These are phyloP conservation scores for Parathielavia appendiculata DNA, from an alignment of 495 filamentous ascomycete species.

Conservation along the genomic window DNA sequence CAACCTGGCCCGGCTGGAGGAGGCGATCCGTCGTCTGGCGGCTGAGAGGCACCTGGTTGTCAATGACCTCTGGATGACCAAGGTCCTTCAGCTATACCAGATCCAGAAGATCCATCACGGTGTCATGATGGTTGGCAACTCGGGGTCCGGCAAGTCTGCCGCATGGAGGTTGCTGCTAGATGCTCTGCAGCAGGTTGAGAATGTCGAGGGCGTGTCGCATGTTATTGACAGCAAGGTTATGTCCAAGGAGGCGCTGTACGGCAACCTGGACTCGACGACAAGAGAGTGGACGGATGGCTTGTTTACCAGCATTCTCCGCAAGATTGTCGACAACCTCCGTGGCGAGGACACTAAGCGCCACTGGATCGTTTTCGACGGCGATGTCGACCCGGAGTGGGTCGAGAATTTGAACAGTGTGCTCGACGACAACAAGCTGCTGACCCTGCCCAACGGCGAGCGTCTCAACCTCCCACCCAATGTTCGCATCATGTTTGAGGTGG, in stretches of 20 bases:
- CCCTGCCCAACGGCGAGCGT: conserved; percentile 94
- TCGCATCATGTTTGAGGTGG: conserved; percentile 98
- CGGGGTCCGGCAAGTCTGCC: conserved; percentile 89
- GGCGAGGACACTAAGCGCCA: conserved; percentile 94
- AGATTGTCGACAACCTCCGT: conserved; percentile 97
- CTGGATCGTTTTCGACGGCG: conserved; percentile 99
- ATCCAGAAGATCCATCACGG: conserved; percentile 97
- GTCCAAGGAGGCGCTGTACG: conserved; percentile 96
- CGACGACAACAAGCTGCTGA: conserved; percentile 97
- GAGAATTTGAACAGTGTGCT: conserved; percentile 99
- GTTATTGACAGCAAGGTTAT: conserved; percentile 99
- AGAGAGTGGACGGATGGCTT: conserved; percentile 98
- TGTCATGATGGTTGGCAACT: conserved; percentile 99
- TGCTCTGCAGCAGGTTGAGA: conserved; percentile 84
- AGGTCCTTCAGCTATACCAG: conserved; percentile 92
- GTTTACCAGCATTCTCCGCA: conserved; percentile 95
- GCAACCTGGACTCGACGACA: conserved; percentile 91
- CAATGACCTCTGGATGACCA: conserved; percentile 93
- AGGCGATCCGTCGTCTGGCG: conserved; percentile 77
- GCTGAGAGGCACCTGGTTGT: conserved; percentile 76
- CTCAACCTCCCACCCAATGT: conserved; percentile 90
- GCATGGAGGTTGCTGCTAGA: conserved; percentile 94
- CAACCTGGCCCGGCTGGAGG: conserved; percentile 68
- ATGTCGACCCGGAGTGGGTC: conserved; percentile 99
- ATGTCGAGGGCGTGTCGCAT: conserved; percentile 88